phyloP scores from a whole-genome alignment of 768 basidiomycete genomes.

The Trametes sanguinea region DNA sequence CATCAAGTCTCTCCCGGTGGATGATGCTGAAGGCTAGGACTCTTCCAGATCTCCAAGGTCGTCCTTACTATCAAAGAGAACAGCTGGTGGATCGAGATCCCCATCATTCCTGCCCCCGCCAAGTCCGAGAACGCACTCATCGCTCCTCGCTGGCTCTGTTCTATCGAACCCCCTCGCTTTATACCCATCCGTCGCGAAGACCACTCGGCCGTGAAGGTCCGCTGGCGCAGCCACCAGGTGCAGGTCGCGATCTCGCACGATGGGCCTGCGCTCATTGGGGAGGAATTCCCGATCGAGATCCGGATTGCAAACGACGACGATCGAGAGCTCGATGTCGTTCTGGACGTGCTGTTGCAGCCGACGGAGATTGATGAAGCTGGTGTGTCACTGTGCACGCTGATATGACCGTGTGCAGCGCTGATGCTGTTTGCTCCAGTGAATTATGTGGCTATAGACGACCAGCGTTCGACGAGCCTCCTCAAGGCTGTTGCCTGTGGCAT shows the following conservation, averaged over 20 bases:
- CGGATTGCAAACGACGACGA: slow-evolving; percentile 73
- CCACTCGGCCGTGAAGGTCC: slow-evolving; percentile 52
- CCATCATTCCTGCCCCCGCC: slow-evolving; percentile 42
- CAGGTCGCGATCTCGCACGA: slow-evolving; percentile 57
- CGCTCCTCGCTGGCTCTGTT: slow-evolving; percentile 57
- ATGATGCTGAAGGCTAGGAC: too few relatives aligned
- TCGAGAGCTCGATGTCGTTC: slow-evolving; percentile 61
- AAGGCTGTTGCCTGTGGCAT: slow-evolving; percentile 71
- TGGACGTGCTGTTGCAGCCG: slow-evolving; percentile 82
- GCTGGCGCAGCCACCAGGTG: slow-evolving; percentile 62
- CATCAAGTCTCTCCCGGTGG: background rate
- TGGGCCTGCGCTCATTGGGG: slow-evolving; percentile 76
- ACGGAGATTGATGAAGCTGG: slow-evolving; percentile 73
- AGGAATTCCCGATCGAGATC: slow-evolving; percentile 74
- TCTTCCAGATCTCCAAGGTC: slow-evolving; percentile 42
- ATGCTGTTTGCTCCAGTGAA: slow-evolving; percentile 46
- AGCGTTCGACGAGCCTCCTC: slow-evolving; percentile 70
- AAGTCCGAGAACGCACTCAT: slow-evolving; percentile 35
- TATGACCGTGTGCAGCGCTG: too few relatives aligned
- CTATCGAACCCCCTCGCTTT: slow-evolving; percentile 54
- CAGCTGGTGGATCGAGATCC: slow-evolving; percentile 68
- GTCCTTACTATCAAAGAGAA: slow-evolving; percentile 57
- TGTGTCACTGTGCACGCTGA: slow-evolving; percentile 34
- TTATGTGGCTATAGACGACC: slow-evolving; percentile 58
- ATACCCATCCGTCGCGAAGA: slow-evolving; percentile 52